Evolutionary conservation across 805 yeast genomes (phyloP).

Genomic region (Danielia reshetovae): DNA sequence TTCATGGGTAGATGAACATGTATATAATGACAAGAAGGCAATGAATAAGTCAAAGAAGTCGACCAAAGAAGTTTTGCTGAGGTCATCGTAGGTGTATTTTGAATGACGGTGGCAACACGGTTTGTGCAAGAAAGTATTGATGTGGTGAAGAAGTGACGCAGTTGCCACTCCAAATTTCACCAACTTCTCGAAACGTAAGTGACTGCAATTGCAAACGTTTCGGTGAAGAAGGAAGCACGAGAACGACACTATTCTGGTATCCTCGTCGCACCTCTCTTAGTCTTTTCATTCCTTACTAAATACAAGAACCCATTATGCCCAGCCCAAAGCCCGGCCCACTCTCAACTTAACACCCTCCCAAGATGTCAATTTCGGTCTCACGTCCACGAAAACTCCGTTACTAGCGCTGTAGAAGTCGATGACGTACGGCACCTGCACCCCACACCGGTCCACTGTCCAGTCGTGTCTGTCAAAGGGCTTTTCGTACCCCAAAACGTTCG

Average conservation of each 20-base stretch:
- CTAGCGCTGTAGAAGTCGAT: slow-evolving; percentile 74
- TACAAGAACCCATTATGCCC: slow-evolving; percentile 2
- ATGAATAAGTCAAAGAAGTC: too few relatives aligned
- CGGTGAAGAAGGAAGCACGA: too few relatives aligned
- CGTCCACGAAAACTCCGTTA: slow-evolving; percentile 74
- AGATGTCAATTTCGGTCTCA: slow-evolving; percentile 83
- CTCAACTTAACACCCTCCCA: slow-evolving; percentile 79
- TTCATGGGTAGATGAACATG: slow-evolving; percentile 39
- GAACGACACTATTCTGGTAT: too few relatives aligned
- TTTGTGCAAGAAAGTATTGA: too few relatives aligned
- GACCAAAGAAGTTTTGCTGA: too few relatives aligned
- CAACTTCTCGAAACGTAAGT: too few relatives aligned
- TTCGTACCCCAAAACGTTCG: slow-evolving; percentile 62
- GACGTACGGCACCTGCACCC: slow-evolving; percentile 78
- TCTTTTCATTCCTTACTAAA: background rate
- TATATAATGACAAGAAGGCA: background rate
- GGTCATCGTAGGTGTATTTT: too few relatives aligned
- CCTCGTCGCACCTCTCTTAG: background rate
- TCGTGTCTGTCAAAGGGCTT: slow-evolving; percentile 96
- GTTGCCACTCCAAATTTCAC: too few relatives aligned
- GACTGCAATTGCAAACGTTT: too few relatives aligned
- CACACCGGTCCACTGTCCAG: slow-evolving; percentile 87
- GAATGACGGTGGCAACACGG: too few relatives aligned
- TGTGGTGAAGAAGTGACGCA: too few relatives aligned
- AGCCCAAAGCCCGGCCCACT: slow-evolving; percentile 56